A percentile compares a stretch with the other conserved stretches of the same genome.
These are phyloP conservation scores for Dittrichia graveolens DNA, from an alignment of 129 eudicot genomes.

Conservation along the genomic window DNA sequence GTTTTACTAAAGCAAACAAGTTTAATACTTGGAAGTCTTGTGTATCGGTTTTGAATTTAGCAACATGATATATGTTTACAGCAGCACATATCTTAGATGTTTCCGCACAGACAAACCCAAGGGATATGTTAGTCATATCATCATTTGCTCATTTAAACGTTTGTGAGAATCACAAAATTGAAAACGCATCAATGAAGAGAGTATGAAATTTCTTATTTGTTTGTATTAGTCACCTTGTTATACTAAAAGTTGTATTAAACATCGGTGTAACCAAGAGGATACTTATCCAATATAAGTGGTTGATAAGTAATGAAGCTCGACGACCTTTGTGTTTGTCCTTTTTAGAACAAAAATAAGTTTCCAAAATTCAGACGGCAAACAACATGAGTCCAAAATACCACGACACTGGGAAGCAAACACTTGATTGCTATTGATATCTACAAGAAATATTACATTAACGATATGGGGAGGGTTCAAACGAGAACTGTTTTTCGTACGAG, in stretches of 20 bases:
- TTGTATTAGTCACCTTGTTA: not conserved
- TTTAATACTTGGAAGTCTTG: too few species aligned
- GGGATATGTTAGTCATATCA: too few species aligned
- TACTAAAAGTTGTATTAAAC: not conserved
- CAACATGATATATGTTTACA: too few species aligned
- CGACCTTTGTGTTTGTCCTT: not conserved
- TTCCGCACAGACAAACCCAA: too few species aligned
- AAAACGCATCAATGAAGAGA: not conserved
- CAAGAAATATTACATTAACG: too few species aligned
- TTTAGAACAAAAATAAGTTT: not conserved
- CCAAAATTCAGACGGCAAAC: conserved; percentile 15
- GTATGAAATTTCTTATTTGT: conserved; percentile 2
- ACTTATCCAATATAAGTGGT: not conserved
- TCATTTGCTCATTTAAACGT: too few species aligned
- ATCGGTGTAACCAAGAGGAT: conserved; percentile 15
- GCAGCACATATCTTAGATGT: too few species aligned
- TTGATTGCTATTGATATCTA: not conserved
- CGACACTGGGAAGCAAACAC: conserved; percentile 7
- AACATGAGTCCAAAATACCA: not conserved
- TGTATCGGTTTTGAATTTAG: too few species aligned
- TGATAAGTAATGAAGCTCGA: not conserved
- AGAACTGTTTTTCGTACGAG: too few species aligned
- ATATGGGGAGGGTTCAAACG: too few species aligned
- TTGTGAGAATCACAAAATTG: too few species aligned
- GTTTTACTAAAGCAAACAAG: too few species aligned